Evolutionary conservation across 345 rosid genomes (phyloP).

Genomic region (Eucalyptus pauciflora): DNA sequence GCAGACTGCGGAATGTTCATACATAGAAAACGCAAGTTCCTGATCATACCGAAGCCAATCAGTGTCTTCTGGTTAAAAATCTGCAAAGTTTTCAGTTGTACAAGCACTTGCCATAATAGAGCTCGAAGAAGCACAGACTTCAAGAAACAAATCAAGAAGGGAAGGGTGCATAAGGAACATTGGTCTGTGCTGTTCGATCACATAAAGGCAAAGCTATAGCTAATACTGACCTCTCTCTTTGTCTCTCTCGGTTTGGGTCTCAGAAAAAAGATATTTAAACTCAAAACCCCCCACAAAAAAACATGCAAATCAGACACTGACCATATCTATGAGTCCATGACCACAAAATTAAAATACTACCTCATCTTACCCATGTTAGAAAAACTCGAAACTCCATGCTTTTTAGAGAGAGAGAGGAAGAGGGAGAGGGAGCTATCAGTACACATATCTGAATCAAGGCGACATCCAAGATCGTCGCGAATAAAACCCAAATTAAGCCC

Average conservation of each 20-base stretch:
- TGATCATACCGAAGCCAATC: background rate
- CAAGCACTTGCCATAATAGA: background rate
- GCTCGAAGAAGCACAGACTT: conserved; percentile 35
- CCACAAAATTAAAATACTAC: background rate
- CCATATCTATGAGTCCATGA: background rate
- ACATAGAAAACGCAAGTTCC: background rate
- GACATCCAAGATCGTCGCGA: background rate
- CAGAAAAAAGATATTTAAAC: conserved; percentile 11
- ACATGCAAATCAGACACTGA: background rate
- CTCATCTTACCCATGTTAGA: background rate
- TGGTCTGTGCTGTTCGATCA: conserved; percentile 42
- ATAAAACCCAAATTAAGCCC: background rate
- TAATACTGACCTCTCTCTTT: conserved; percentile 15
- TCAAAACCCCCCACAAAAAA: background rate
- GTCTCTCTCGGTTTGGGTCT: conserved; percentile 5
- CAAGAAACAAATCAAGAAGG: conserved; percentile 24
- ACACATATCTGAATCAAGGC: background rate
- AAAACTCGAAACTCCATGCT: background rate
- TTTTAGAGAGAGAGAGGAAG: background rate
- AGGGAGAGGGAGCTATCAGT: background rate
- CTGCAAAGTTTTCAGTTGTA: conserved; percentile 16
- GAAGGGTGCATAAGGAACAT: conserved; percentile 48
- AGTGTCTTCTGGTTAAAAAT: background rate
- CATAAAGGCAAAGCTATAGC: background rate
- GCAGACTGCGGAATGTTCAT: background rate